phyloP scores from a whole-genome alignment of 2,329 filamentous ascomycete genomes.

The Ilyonectria robusta region DNA sequence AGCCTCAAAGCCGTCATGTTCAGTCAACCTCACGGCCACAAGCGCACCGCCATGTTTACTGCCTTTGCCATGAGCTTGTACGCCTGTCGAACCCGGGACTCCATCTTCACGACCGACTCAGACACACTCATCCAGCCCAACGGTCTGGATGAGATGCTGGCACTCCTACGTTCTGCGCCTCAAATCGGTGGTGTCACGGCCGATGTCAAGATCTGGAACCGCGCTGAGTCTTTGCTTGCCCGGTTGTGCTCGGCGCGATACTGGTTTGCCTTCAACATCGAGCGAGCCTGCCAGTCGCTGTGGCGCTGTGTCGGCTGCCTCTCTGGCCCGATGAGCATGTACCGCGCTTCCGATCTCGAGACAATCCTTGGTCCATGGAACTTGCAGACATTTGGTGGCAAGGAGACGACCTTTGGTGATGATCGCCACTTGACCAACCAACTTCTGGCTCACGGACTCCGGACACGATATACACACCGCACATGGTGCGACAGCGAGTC shows the following conservation, averaged over 20 bases:
- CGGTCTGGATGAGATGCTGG: constrained; percentile 32
- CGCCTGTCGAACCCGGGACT: constrained; percentile 22
- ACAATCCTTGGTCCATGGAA: constrained; percentile 31
- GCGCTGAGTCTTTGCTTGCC: constrained; percentile 28
- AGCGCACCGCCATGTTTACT: constrained; percentile 34
- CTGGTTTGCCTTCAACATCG: constrained; percentile 37
- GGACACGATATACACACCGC: constrained; percentile 32
- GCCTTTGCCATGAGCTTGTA: constrained; percentile 33
- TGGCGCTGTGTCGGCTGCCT: constrained; percentile 34
- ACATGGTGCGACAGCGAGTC: constrained; percentile 37
- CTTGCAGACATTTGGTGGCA: constrained; percentile 33
- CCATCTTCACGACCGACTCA: constrained; percentile 33
- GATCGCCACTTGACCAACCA: constrained; percentile 32
- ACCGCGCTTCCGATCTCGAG: constrained; percentile 31
- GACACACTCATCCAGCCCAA: constrained; percentile 25
- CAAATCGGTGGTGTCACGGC: constrained; percentile 31
- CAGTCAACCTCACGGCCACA: constrained; percentile 20
- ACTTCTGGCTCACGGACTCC: constrained; percentile 29
- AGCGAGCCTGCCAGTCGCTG: constrained; percentile 31
- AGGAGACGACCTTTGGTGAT: constrained; percentile 32
- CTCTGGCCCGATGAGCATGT: constrained; percentile 34
- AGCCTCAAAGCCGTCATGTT: constrained; percentile 16
- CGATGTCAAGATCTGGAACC: constrained; percentile 36
- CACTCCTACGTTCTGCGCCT: constrained; percentile 25
- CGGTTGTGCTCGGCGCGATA: constrained; percentile 31